These are phyloP conservation scores for Leccinum olivaceopallidum DNA, from an alignment of 768 basidiomycete genomes.

Conservation along the genomic window DNA sequence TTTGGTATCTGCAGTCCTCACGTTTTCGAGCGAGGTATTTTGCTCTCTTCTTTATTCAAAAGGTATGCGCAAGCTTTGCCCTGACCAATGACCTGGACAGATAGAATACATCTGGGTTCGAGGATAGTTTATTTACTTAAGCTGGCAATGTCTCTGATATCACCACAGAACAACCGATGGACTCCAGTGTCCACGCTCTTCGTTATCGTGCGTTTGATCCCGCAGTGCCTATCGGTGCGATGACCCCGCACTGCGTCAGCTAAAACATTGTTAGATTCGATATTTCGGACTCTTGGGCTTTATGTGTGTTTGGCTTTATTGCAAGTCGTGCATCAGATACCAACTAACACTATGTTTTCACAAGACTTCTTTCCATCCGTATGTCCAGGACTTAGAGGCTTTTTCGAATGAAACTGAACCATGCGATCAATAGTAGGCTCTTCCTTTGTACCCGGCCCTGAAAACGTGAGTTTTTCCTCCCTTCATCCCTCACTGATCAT, in stretches of 20 bases:
- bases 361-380: neutral
- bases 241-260: neutral
- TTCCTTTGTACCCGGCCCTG: slow-evolving; percentile 14
- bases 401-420: neutral
- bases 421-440: slow-evolving; percentile 4
- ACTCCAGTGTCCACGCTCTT: slow-evolving; percentile 12
- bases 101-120: slow-evolving; percentile 19
- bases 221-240: neutral
- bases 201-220: slow-evolving; percentile 11
- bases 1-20: slow-evolving; percentile 8
- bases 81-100: neutral
- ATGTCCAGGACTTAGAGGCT: neutral
- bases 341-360: neutral
- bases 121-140: neutral
- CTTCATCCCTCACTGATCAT: no score
- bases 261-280: neutral
- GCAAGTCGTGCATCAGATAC: neutral
- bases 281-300: neutral
- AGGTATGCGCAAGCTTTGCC: neutral
- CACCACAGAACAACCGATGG: slow-evolving; percentile 9
- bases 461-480: slow-evolving; percentile 2
- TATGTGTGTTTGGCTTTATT: neutral
- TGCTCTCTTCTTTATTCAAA: neutral
- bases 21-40: slow-evolving; percentile 10
- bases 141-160: neutral